phyloP scores from a whole-genome alignment of 148 eudicot species.

The Camellia sinensis region DNA sequence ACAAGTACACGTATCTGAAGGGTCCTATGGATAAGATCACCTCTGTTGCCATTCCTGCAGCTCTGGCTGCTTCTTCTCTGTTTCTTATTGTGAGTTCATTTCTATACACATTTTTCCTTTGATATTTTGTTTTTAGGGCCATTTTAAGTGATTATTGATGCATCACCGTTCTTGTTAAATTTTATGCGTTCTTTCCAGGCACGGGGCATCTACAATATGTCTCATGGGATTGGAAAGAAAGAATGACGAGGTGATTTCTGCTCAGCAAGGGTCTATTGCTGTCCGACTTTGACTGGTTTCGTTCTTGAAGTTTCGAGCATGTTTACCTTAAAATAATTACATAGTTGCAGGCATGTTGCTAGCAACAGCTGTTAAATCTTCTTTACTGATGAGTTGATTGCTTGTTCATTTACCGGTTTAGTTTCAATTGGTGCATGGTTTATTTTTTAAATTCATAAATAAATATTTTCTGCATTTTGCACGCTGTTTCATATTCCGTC shows the following conservation, averaged over 20 bases:
- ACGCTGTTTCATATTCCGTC: neutral
- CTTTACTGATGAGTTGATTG: neutral
- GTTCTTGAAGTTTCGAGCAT: neutral
- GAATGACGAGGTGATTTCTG: constrained; percentile 45
- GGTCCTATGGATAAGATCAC: constrained; percentile 77
- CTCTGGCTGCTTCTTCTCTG: constrained; percentile 52
- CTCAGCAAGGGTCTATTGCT: neutral
- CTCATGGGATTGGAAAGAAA: constrained; percentile 90
- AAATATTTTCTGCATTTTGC: neutral
- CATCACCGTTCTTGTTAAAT: neutral
- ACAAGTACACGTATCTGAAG: constrained; percentile 73
- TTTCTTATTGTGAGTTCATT: constrained; percentile 63
- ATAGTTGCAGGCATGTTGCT: constrained; percentile 17
- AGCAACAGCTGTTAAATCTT: constrained; percentile 13
- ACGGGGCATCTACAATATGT: constrained; percentile 84
- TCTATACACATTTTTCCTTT: neutral
- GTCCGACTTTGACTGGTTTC: neutral
- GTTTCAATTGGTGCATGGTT: neutral
- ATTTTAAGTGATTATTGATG: neutral
- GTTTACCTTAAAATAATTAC: neutral
- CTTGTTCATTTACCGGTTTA: constrained; percentile 4
- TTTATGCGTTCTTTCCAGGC: constrained; percentile 37
- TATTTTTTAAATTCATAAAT: neutral
- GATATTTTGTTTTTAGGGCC: neutral
- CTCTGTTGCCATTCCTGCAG: constrained; percentile 86